Percentiles rank a stretch among this genome's conserved stretches.
Conservation (phyloP, 495 filamentous ascomycete genomes). For the Hyaloscypha finlandica region DNA sequence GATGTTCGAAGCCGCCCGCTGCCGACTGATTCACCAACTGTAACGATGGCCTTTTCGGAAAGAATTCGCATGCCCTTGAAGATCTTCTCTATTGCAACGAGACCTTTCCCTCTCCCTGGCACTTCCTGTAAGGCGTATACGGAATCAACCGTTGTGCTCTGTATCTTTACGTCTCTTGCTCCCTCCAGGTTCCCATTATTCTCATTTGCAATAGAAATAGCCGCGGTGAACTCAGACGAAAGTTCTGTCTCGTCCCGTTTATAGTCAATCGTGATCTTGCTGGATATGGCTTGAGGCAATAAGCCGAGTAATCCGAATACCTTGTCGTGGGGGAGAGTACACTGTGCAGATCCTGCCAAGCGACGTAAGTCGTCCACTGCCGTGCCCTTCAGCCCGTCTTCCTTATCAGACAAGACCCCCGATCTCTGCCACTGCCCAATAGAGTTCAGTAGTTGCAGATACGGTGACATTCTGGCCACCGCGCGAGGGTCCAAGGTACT, state of each 20-base stretch:
- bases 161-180: neutral
- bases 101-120: conserved; percentile 9
- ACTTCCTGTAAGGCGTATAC: conserved; percentile 25
- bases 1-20: conserved; percentile 12
- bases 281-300: conserved; percentile 24
- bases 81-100: conserved; percentile 34
- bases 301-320: conserved; percentile 24
- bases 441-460: conserved; percentile 19
- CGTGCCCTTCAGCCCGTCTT: conserved; percentile 21
- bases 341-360: conserved; percentile 24
- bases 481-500: conserved; percentile 6
- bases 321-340: conserved; percentile 22
- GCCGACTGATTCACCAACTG: neutral
- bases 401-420: conserved; percentile 21
- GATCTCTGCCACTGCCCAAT: conserved; percentile 22
- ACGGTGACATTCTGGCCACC: conserved; percentile 12
- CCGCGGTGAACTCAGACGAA: conserved; percentile 22
- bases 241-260: conserved; percentile 23
- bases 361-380: conserved; percentile 20
- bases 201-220: conserved; percentile 18
- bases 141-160: neutral
- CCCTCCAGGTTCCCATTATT: neutral
- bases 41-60: conserved; percentile 23
- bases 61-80: conserved; percentile 38
- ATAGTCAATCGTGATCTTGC: conserved; percentile 23